phyloP scores from a whole-genome alignment of 2,329 filamentous ascomycete genomes.

The Mycosphaerella sp. region DNA sequence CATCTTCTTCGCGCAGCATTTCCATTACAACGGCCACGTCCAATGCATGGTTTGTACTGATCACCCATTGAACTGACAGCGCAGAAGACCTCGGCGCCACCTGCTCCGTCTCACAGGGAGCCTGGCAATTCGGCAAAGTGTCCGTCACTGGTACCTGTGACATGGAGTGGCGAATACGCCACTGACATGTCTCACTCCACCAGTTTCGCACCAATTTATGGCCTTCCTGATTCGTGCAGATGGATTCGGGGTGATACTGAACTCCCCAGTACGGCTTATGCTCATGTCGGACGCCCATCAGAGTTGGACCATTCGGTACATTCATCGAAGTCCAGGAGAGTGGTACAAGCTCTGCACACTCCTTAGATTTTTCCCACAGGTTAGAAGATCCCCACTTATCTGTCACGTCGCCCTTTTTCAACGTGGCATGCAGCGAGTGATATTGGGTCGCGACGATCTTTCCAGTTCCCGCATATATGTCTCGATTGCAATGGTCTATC shows the following conservation, averaged over 20 bases:
- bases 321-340: slow-evolving; percentile 46
- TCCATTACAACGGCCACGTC: slow-evolving; percentile 36
- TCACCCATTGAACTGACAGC: slow-evolving; percentile 5
- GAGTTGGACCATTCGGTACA: slow-evolving; percentile 47
- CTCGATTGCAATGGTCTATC: slow-evolving; percentile 53
- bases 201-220: slow-evolving; percentile 63
- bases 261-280: slow-evolving; percentile 73
- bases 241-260: slow-evolving; percentile 86
- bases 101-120: background rate
- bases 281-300: slow-evolving; percentile 71
- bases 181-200: slow-evolving; percentile 55
- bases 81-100: background rate
- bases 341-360: slow-evolving; percentile 37
- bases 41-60: background rate
- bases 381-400: slow-evolving; percentile 28
- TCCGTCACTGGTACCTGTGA: background rate
- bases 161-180: slow-evolving; percentile 11
- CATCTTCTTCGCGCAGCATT: slow-evolving; percentile 28
- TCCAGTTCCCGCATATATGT: slow-evolving; percentile 60
- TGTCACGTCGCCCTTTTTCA: slow-evolving; percentile 32
- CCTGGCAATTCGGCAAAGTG: background rate
- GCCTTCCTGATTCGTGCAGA: slow-evolving; percentile 67
- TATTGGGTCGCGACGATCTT: slow-evolving; percentile 68
- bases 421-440: slow-evolving; percentile 53
- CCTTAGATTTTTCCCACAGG: slow-evolving; percentile 36